Evolutionary conservation across 352 stramenopile species (phyloP).

Genomic region (Globisporangium echinulatum): DNA sequence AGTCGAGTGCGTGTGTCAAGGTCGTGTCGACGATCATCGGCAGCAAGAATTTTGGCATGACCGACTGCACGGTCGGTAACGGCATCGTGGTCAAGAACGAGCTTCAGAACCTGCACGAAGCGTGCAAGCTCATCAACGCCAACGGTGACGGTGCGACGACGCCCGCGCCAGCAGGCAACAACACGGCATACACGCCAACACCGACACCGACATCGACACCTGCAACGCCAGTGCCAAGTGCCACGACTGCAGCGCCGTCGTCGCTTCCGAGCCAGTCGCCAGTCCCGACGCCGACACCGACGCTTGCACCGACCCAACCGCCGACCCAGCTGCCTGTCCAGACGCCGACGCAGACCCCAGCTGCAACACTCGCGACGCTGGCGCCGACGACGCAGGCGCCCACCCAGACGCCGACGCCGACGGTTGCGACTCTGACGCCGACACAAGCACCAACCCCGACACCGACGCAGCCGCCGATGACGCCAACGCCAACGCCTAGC

Average conservation of each 20-base stretch:
- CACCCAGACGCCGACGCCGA: neutral
- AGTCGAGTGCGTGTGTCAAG: constrained; percentile 31
- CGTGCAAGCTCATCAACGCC: constrained; percentile 25
- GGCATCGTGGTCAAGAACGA: constrained; percentile 42
- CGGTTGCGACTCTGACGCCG: neutral
- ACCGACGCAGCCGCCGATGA: neutral
- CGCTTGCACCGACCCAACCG: constrained; percentile 2
- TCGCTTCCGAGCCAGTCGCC: neutral
- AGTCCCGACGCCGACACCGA: constrained; percentile 1
- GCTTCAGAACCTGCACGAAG: constrained; percentile 33
- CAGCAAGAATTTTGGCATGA: constrained; percentile 43
- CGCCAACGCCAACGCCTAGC: neutral
- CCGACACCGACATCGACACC: constrained; percentile 3
- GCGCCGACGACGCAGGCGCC: constrained; percentile 1
- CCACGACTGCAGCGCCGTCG: constrained; percentile 2
- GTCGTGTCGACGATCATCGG: constrained; percentile 34
- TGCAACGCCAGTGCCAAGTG: neutral
- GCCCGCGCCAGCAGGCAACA: constrained; percentile 1
- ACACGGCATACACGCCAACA: constrained; percentile 6
- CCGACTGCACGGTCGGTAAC: constrained; percentile 48
- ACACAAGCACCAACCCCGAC: constrained; percentile 2
- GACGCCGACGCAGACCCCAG: constrained; percentile 3
- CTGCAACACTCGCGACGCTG: constrained; percentile 6
- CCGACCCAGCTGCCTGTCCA: too few species aligned
- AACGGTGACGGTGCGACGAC: neutral